Evolutionary conservation across 2,329 filamentous ascomycete genomes (phyloP).

Genomic region (Colletotrichum endophyticum): DNA sequence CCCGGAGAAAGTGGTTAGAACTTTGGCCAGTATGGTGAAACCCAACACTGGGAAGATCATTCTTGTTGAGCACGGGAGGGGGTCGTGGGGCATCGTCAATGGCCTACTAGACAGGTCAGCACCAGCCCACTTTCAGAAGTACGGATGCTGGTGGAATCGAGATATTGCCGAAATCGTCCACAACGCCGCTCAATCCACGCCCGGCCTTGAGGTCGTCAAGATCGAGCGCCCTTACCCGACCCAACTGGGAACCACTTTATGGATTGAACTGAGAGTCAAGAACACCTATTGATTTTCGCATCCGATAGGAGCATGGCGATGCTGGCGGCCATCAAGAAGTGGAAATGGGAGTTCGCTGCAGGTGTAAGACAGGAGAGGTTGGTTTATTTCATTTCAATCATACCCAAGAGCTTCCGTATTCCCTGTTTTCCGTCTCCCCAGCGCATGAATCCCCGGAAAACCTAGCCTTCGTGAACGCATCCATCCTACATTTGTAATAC

Average conservation of each 20-base stretch:
- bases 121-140: conserved; percentile 59
- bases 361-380: conserved; percentile 9
- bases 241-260: conserved; percentile 63
- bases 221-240: conserved; percentile 55
- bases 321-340: neutral
- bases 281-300: neutral
- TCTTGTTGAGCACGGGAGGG: conserved; percentile 67
- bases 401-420: neutral
- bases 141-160: conserved; percentile 73
- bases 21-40: conserved; percentile 56
- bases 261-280: conserved; percentile 59
- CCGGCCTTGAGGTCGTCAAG: conserved; percentile 61
- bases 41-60: conserved; percentile 64
- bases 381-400: conserved; percentile 16
- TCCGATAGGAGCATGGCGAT: neutral
- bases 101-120: conserved; percentile 60
- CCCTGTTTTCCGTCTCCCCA: neutral
- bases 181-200: conserved; percentile 50
- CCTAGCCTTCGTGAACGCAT: neutral
- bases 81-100: conserved; percentile 60
- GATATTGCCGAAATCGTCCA: conserved; percentile 62
- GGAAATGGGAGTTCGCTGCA: neutral
- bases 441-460: neutral
- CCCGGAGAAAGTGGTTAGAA: conserved; percentile 56
- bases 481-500: neutral